Percentiles rank a stretch among this genome's conserved stretches.
phyloP scores from a whole-genome alignment of 2,329 filamentous ascomycete genomes.

The Nothophoma quercina region DNA sequence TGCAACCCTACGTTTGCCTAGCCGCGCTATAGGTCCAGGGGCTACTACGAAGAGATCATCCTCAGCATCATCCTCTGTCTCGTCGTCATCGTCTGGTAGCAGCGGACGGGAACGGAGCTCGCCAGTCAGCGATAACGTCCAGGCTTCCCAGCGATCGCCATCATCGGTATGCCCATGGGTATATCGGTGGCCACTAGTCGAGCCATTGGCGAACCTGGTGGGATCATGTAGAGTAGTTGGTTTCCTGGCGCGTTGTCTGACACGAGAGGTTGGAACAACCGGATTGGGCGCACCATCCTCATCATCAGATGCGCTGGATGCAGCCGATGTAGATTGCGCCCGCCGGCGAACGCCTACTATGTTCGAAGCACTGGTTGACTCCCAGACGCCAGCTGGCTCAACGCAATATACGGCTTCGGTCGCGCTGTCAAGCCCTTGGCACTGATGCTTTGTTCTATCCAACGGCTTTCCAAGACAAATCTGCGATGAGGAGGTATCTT shows the following conservation, averaged over 20 bases:
- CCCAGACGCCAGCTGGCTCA: conserved; percentile 71
- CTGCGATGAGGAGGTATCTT: conserved; percentile 58
- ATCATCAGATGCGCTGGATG: conserved; percentile 37
- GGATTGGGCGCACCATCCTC: conserved; percentile 27
- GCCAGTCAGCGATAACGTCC: conserved; percentile 58
- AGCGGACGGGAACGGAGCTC: conserved; percentile 54
- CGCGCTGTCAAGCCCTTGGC: conserved; percentile 50
- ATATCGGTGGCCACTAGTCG: conserved; percentile 10
- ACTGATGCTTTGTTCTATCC: conserved; percentile 39
- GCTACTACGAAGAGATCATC: conserved; percentile 70
- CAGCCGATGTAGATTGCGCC: conserved; percentile 37
- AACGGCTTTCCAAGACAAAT: conserved; percentile 64
- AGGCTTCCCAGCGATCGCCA: conserved; percentile 61
- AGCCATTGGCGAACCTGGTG: conserved; percentile 7
- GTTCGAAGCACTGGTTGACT: conserved; percentile 65
- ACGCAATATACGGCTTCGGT: conserved; percentile 63
- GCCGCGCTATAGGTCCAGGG: conserved; percentile 68
- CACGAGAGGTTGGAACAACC: conserved; percentile 28
- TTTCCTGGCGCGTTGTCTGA: conserved; percentile 38
- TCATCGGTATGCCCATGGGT: conserved; percentile 22
- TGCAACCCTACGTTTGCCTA: conserved; percentile 71
- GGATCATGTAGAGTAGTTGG: conserved; percentile 15
- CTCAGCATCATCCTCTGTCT: conserved; percentile 20
- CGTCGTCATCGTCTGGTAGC: conserved; percentile 25
- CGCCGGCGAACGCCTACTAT: conserved; percentile 69